Evolutionary conservation across 2,329 filamentous ascomycete species (phyloP).

Genomic region (Chaetomiaceae sp.): DNA sequence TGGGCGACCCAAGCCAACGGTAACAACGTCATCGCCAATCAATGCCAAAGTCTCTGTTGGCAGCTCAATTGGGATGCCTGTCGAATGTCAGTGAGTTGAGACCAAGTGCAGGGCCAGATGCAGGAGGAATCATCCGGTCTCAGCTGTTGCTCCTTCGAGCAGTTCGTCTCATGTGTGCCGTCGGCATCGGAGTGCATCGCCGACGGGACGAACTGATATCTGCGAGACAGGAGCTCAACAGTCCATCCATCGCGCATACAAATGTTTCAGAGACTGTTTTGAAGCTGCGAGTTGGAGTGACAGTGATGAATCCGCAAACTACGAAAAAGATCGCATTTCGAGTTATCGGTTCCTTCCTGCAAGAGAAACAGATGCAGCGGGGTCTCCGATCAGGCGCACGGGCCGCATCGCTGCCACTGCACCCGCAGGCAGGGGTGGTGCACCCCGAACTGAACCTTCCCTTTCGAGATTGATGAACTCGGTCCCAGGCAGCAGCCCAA

Average conservation of each 20-base stretch:
- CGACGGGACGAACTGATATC: conserved; percentile 9
- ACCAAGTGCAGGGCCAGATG: too few species aligned
- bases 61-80: too few species aligned
- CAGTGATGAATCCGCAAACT: background rate
- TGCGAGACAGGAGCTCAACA: conserved; percentile 14
- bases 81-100: too few species aligned
- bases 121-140: too few species aligned
- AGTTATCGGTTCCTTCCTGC: conserved; percentile 6
- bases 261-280: conserved; percentile 12
- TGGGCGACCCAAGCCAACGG: background rate
- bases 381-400: conserved; percentile 22
- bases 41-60: too few species aligned
- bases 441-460: background rate
- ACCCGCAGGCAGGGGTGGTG: background rate
- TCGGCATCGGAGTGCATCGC: background rate
- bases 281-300: background rate
- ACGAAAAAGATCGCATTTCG: background rate
- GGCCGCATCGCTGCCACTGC: conserved; percentile 11
- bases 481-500: background rate
- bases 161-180: conserved; percentile 3
- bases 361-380: background rate
- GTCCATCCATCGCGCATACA: conserved; percentile 3
- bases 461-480: background rate
- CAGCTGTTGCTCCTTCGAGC: background rate
- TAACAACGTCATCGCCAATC: background rate